Evolutionary conservation across 2,329 filamentous ascomycete genomes (phyloP).

Genomic region (Aureobasidium uvarum): DNA sequence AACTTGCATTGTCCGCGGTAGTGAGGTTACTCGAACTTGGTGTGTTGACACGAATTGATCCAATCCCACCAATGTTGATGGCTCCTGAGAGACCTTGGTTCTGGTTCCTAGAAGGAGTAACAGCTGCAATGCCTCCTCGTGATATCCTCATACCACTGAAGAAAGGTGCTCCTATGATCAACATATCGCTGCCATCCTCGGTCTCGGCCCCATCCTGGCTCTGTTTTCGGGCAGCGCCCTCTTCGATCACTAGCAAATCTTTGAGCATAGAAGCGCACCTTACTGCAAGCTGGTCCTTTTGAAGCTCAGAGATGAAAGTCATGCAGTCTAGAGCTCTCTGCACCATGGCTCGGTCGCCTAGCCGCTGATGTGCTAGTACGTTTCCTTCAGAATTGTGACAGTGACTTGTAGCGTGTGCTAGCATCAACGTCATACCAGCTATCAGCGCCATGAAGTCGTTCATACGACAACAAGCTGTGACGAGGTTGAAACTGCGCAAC

Average conservation of each 20-base stretch:
- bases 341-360: not conserved
- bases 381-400: not conserved
- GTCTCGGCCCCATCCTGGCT: not conserved
- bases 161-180: not conserved
- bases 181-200: not conserved
- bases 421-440: not conserved
- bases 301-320: not conserved
- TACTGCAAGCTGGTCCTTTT: not conserved
- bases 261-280: not conserved
- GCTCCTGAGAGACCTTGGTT: not conserved
- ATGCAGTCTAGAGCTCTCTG: not conserved
- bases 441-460: conserved; percentile 2
- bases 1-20: not conserved
- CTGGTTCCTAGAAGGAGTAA: not conserved
- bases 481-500: not conserved
- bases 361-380: not conserved
- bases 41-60: not conserved
- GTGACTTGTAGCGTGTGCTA: not conserved
- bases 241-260: not conserved
- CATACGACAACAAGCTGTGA: conserved; percentile 3
- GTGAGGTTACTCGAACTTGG: not conserved
- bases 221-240: not conserved
- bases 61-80: not conserved
- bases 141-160: not conserved
- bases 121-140: not conserved